Conservation (phyloP, 192 early-diverging fungal species). For the Backusella tuberculispora region DNA sequence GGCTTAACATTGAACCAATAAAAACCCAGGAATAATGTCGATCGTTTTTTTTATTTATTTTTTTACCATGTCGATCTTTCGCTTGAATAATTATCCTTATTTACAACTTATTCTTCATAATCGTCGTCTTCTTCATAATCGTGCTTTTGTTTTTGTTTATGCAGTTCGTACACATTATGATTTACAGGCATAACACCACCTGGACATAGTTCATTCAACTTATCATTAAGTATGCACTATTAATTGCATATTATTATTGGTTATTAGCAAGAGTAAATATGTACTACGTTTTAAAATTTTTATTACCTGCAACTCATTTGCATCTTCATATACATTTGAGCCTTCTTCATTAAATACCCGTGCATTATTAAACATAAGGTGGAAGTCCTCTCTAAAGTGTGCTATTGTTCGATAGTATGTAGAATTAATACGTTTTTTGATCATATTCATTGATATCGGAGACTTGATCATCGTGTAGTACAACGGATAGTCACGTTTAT, state of each 20-base stretch:
- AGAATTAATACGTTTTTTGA: constrained; percentile 74
- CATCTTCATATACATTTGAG: constrained; percentile 88
- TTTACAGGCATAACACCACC: constrained; percentile 6
- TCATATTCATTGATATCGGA: constrained; percentile 91
- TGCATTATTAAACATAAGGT: constrained; percentile 94
- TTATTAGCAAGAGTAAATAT: background rate
- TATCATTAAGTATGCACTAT: constrained; percentile 24
- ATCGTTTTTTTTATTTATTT: constrained; percentile 19
- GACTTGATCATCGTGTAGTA: constrained; percentile 89
- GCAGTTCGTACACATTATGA: background rate
- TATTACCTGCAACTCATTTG: constrained; percentile 61
- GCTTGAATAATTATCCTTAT: background rate
- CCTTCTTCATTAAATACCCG: constrained; percentile 90
- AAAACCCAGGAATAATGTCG: background rate
- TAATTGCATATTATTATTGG: background rate
- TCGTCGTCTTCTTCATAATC: background rate
- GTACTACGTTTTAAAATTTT: background rate
- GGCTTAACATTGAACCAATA: constrained; percentile 20
- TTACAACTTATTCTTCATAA: background rate
- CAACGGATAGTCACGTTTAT: constrained; percentile 76
- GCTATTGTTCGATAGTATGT: constrained; percentile 65
- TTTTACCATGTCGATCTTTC: constrained; percentile 20
- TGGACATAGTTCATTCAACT: constrained; percentile 12
- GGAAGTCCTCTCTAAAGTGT: constrained; percentile 82
- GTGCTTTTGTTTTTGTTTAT: background rate